Base-by-base conservation (phyloP, 164 flowering plant species). In the Liquidambar formosana region DNA sequence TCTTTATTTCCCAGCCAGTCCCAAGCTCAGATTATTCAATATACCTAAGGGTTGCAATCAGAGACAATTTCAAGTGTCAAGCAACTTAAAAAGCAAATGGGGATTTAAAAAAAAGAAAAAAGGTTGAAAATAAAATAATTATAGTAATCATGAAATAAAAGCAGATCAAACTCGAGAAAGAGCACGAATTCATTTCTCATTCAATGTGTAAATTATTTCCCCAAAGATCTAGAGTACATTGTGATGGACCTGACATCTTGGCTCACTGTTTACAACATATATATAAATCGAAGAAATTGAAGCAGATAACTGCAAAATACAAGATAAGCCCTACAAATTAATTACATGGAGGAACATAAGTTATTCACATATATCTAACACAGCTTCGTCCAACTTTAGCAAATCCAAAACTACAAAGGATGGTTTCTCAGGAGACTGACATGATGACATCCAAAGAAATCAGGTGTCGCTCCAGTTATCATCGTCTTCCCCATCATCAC, bases 401-500 rank as follows among this genome's bases (percentile, higher is more conserved):
- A 22, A 43, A 27, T 57, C 64, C 57, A 43, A 56, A 61, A 38
- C 61, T 44, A 12, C 12, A 43, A n/a, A 44, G 41, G 67, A 12
- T 59, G 23, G 45, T 61, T 51, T 54, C 63, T 33, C 26, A 57
- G 18, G 61, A n/a, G 63, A 48, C 3, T 48, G 14, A 5, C 21
- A 44, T 13, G 48, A 63, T 10, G 58, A 59, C 4, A 13, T 44
- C 26, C 38, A 38, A 21, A 8, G 51, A 69, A 16, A 66, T 86
- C 82, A 91, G 27, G 79, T 69, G 71, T 94, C 97, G 65, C 97
- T 94, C 97, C 98, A 92, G 63, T 60, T 85, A 61, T 85, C 91
- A 65, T 88, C 85, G 38, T 89, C 93, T 33, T 79, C 93, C 11
- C 86, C 91, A 52, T 86, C 88, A 56, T 91, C 92, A 67, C 93